These are phyloP conservation scores for Carex kokanica DNA, from an alignment of 176 grass and related monocot genomes.

Conservation along the genomic window DNA sequence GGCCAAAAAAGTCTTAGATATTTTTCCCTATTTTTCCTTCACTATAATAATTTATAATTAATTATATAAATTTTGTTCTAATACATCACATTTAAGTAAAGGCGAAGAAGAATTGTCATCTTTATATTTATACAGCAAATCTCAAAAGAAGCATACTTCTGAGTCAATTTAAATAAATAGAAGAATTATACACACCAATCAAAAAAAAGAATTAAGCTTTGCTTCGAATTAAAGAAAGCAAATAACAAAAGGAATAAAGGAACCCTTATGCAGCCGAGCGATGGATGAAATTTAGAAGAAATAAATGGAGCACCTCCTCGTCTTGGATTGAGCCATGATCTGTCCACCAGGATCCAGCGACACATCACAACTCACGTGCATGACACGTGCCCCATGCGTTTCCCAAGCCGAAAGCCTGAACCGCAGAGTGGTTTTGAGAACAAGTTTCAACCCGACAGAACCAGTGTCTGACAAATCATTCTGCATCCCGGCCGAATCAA, in stretches of 20 bases:
- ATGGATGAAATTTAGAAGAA: conserved; percentile 45
- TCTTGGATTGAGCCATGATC: conserved; percentile 36
- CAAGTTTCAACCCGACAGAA: conserved; percentile 42
- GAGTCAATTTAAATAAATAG: background rate
- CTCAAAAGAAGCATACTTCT: background rate
- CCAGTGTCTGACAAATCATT: conserved; percentile 27
- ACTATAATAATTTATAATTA: too few relatives aligned
- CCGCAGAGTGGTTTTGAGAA: conserved; percentile 47
- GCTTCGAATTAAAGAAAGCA: background rate
- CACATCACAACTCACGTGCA: conserved; percentile 67
- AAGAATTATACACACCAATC: background rate
- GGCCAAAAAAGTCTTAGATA: too few relatives aligned
- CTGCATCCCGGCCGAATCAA: conserved; percentile 6
- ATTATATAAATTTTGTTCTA: too few relatives aligned
- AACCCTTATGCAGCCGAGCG: background rate
- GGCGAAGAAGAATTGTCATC: too few relatives aligned
- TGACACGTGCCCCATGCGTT: conserved; percentile 41
- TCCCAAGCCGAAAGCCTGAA: conserved; percentile 57
- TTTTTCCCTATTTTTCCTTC: too few relatives aligned
- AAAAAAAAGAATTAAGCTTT: background rate
- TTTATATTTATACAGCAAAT: background rate
- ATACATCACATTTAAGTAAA: too few relatives aligned
- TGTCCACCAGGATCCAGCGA: conserved; percentile 47
- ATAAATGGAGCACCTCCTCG: conserved; percentile 53
- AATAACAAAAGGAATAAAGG: conserved; percentile 10